Conservation (phyloP, 23 red algal genomes). For the Cyanidium caldarium region DNA sequence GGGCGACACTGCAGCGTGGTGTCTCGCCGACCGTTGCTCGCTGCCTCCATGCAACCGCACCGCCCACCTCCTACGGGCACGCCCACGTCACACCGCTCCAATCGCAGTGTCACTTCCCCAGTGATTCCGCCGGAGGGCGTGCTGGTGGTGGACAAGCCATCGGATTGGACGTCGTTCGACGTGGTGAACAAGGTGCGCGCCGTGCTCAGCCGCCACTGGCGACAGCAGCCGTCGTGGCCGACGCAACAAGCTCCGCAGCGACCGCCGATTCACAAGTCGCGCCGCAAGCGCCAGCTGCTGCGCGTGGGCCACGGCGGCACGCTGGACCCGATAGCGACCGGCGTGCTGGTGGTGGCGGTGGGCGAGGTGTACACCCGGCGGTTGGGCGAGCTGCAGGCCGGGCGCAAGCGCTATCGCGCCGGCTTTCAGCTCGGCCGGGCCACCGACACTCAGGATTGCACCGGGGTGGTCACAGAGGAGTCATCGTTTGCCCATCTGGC, state of each 20-base stretch:
- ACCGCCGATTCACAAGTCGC: neutral
- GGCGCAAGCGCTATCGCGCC: constrained; percentile 5
- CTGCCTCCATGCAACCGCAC: too few relatives aligned
- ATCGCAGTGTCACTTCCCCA: too few relatives aligned
- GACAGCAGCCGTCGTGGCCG: neutral
- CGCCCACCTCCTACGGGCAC: too few relatives aligned
- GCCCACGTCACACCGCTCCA: too few relatives aligned
- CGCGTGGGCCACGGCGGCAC: constrained; percentile 16
- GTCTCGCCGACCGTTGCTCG: too few relatives aligned
- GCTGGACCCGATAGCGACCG: constrained; percentile 20
- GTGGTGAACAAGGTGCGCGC: constrained; percentile 7
- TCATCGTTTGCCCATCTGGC: neutral
- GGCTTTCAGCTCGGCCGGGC: constrained; percentile 3
- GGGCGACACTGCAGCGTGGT: too few relatives aligned
- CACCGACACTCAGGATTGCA: constrained; percentile 16
- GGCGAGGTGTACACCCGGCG: neutral
- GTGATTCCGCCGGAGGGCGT: neutral
- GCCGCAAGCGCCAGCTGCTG: neutral
- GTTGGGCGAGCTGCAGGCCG: neutral
- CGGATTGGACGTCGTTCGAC: constrained; percentile 15
- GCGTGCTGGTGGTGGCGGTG: constrained; percentile 14
- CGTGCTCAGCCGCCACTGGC: neutral
- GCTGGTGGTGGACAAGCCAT: constrained; percentile 5
- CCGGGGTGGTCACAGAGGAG: neutral
- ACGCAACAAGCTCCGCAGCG: neutral